A percentile compares a stretch with the other conserved stretches of the same genome.
phyloP scores from a whole-genome alignment of 1,139 yeast genomes.

The Geotrichum aggregatum region DNA sequence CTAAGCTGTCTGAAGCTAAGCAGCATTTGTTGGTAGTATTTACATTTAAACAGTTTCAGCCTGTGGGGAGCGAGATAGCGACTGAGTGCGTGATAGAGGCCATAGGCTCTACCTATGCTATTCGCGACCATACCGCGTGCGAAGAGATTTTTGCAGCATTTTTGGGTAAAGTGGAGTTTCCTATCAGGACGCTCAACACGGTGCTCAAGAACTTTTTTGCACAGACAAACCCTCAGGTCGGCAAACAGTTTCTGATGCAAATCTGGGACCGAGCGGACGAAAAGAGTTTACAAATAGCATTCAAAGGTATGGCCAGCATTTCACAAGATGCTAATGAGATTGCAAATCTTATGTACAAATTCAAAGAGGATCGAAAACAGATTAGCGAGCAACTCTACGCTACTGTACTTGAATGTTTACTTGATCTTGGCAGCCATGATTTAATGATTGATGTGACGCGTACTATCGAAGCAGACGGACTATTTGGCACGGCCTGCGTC shows the following conservation, averaged over 20 bases:
- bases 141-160: slow-evolving; percentile 9
- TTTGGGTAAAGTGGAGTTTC: slow-evolving; percentile 6
- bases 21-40: slow-evolving; percentile 1
- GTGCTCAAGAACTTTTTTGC: slow-evolving; percentile 13
- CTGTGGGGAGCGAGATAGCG: neutral
- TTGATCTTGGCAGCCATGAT: slow-evolving; percentile 12
- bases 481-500: slow-evolving; percentile 2
- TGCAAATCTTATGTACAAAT: slow-evolving; percentile 10
- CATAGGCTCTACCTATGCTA: slow-evolving; percentile 4
- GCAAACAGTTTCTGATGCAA: slow-evolving; percentile 10
- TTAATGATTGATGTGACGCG: slow-evolving; percentile 16
- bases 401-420: slow-evolving; percentile 10
- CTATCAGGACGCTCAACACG: slow-evolving; percentile 4
- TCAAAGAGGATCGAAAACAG: slow-evolving; percentile 1
- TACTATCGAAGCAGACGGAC: slow-evolving; percentile 11
- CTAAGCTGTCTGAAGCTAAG: neutral
- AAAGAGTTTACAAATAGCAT: slow-evolving; percentile 8
- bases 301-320: slow-evolving; percentile 7
- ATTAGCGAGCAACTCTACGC: slow-evolving; percentile 13
- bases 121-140: slow-evolving; percentile 4
- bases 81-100: slow-evolving; percentile 5
- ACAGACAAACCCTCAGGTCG: slow-evolving; percentile 13
- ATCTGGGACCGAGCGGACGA: slow-evolving; percentile 17
- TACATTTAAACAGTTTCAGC: neutral
- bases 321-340: slow-evolving; percentile 12